A percentile compares a stretch with the other conserved stretches of the same genome.
Conservation (phyloP, 495 filamentous ascomycete genomes). For the Terfezia boudieri region DNA sequence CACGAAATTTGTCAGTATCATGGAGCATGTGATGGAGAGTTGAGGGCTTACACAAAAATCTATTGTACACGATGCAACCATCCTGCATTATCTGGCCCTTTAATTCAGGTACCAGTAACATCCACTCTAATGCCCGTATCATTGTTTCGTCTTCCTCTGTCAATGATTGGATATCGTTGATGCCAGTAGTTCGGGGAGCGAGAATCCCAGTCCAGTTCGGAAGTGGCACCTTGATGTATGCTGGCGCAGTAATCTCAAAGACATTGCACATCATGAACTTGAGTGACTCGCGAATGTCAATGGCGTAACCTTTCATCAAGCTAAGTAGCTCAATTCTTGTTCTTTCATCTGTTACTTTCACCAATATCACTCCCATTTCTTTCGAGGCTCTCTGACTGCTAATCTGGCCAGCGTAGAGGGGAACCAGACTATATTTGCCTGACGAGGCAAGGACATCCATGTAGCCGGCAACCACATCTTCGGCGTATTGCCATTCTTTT, state of each 20-base stretch:
- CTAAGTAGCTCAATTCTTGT: constrained; percentile 28
- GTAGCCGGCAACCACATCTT: constrained; percentile 58
- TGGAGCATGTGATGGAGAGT: background rate
- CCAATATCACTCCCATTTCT: constrained; percentile 31
- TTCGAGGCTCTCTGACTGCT: constrained; percentile 24
- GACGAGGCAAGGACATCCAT: constrained; percentile 50
- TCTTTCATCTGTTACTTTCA: constrained; percentile 36
- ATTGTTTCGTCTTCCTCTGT: constrained; percentile 46
- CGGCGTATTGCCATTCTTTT: constrained; percentile 15
- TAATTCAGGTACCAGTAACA: constrained; percentile 43
- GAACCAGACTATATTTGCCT: constrained; percentile 50
- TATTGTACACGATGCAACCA: constrained; percentile 46
- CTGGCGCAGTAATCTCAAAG: constrained; percentile 7
- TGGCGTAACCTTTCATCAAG: constrained; percentile 30
- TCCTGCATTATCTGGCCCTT: constrained; percentile 47
- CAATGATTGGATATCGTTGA: constrained; percentile 33
- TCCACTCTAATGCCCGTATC: constrained; percentile 70
- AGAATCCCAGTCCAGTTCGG: background rate
- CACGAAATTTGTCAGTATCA: constrained; percentile 3
- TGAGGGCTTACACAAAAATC: constrained; percentile 40
- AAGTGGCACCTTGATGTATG: constrained; percentile 2
- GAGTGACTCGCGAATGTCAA: constrained; percentile 32
- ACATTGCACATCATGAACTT: constrained; percentile 17
- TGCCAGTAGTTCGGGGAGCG: constrained; percentile 18
- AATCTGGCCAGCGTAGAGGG: constrained; percentile 67